A percentile compares a stretch with the other conserved stretches of the same genome.
Conservation (phyloP, 768 basidiomycete genomes). For the Tulasnella calospora region DNA sequence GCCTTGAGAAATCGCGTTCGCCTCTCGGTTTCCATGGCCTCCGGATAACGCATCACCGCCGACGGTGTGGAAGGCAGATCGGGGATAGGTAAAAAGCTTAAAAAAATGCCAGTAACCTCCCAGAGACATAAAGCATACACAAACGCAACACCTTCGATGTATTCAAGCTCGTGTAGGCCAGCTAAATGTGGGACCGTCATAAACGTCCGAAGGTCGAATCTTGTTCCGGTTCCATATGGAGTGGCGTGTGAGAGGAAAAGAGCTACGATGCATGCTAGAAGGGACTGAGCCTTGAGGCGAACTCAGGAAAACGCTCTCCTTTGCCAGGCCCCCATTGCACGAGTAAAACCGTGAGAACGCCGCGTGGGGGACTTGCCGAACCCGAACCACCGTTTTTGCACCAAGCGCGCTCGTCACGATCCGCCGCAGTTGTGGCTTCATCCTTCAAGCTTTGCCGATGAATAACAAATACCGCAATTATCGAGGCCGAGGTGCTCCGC, state of each 20-base stretch:
- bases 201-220: neutral
- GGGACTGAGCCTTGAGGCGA: neutral
- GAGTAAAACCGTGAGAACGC: neutral
- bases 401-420: too few relatives aligned
- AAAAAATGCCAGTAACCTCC: neutral
- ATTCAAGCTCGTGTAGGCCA: too few relatives aligned
- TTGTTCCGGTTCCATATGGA: neutral
- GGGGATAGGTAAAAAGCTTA: neutral
- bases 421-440: too few relatives aligned
- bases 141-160: too few relatives aligned
- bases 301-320: neutral
- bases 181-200: too few relatives aligned
- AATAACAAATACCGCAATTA: too few relatives aligned
- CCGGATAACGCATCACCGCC: neutral
- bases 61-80: neutral
- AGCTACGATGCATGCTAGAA: neutral
- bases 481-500: neutral
- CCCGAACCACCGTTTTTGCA: neutral
- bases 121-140: too few relatives aligned
- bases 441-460: too few relatives aligned
- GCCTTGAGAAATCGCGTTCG: neutral
- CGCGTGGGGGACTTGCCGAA: neutral
- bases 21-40: neutral
- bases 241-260: neutral
- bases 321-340: neutral